Conservation (phyloP, 2,329 filamentous ascomycete genomes). For the Epichloe festucae region DNA sequence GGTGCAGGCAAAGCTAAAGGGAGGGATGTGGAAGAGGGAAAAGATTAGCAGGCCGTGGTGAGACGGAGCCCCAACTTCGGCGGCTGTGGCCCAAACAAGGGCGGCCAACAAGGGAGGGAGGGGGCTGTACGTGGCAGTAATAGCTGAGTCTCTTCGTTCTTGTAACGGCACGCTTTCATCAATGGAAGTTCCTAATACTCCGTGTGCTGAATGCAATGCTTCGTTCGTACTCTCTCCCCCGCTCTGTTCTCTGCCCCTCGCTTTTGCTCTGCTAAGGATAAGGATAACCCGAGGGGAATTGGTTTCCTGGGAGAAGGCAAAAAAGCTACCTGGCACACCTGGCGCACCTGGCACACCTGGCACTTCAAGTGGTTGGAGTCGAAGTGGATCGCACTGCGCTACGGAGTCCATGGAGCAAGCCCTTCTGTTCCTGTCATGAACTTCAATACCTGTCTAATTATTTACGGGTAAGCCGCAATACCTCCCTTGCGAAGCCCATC, state of each 20-base stretch:
- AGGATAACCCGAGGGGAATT: not conserved
- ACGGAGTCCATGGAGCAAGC: no score
- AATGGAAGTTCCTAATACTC: no score
- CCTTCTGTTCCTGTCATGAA: no score
- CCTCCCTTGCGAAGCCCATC: no score
- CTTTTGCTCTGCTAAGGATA: not conserved
- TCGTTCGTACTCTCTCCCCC: not conserved
- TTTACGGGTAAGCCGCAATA: no score
- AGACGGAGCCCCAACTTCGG: conserved; percentile 4
- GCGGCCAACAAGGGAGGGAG: not conserved
- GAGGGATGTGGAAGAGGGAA: conserved; percentile 1
- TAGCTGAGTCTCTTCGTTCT: not conserved
- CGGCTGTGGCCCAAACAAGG: conserved; percentile 3
- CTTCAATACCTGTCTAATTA: no score
- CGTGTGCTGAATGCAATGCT: not conserved
- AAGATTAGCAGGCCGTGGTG: conserved; percentile 1
- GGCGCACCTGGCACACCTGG: not conserved
- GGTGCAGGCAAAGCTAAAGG: not conserved
- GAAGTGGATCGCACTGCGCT: not conserved
- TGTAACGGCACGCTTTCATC: not conserved
- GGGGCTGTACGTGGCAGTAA: not conserved
- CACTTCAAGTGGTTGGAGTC: not conserved
- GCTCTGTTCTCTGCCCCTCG: not conserved
- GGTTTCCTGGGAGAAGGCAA: not conserved
- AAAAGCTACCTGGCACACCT: not conserved